Base-by-base conservation (phyloP, 805 yeast species). In the Candida pseudoglaebosa region DNA sequence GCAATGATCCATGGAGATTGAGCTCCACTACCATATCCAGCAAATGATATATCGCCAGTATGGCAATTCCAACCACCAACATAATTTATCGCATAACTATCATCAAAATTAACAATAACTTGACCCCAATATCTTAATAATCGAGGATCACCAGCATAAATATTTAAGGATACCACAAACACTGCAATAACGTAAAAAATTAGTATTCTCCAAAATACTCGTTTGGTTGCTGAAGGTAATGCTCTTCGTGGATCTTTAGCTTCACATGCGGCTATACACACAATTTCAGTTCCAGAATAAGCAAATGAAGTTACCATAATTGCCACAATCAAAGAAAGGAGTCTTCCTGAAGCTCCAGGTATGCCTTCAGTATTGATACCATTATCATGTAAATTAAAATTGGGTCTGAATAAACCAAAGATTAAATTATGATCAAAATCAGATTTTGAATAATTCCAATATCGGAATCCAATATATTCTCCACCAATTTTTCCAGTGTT, bases 221-320 rank as follows among this genome's bases (percentile, higher is more conserved):
- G 70, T 48, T 72, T 79, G 2, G 90, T 84, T 1, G 93, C 91
- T 8, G 80, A 71, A 1, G 95, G 95, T 13, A 86, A 67, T 0
- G 91, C 80, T 44, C 72, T 77, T 46, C 93, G 67, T 4, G 95
- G 95, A 47, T 84, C 81, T 43, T 81, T 69, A n/a, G 90, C 84
- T 57, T 86, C 95, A 57, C 90, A 85, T 5, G 91, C 88, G 2
- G 93, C 91, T 39, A 85, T 77, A 46, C 85, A 79, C 9, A 87
- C 90, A 56, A 82, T 79, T 48, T 86, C 95, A 1, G 89, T 83
- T 0, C 95, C 95, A 35, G 84, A 78, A 52, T 81, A 86, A 0
- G 95, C 84, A 57, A 82, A 86, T 0, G 87, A 70, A 0, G 89
- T 80, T 15, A 80, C 77, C 34, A 79, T 60, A 6, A 80, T 62